Evolutionary conservation across 495 filamentous ascomycete genomes (phyloP).

Genomic region (Chaetomium fimeti): DNA sequence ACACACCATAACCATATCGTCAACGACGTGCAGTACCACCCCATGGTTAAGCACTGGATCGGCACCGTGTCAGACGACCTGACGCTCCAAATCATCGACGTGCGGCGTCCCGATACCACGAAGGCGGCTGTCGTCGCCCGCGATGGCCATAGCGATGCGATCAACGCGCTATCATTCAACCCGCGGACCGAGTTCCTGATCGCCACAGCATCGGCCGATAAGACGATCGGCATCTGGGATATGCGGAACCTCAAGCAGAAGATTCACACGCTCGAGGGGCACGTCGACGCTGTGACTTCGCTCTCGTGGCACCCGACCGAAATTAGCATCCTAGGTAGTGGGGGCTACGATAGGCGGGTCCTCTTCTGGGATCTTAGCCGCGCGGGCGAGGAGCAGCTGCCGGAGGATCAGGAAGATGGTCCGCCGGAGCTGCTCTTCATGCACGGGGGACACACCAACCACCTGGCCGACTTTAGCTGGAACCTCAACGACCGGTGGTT

Average conservation of each 20-base stretch:
- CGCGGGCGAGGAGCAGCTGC: conserved; percentile 89
- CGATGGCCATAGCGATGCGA: conserved; percentile 76
- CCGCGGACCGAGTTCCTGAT: conserved; percentile 80
- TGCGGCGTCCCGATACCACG: conserved; percentile 61
- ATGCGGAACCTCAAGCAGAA: conserved; percentile 82
- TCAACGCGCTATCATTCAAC: conserved; percentile 94
- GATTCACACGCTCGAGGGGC: conserved; percentile 80
- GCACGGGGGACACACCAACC: conserved; percentile 98
- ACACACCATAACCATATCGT: conserved; percentile 88
- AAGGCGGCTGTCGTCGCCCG: conserved; percentile 65
- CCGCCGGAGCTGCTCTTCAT: conserved; percentile 97
- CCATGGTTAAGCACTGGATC: conserved; percentile 73
- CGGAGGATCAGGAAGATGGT: conserved; percentile 95
- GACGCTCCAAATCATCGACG: conserved; percentile 87
- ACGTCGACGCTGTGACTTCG: conserved; percentile 84
- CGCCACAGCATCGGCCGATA: conserved; percentile 91
- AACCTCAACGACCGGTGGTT: conserved; percentile 96
- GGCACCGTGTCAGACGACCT: conserved; percentile 95
- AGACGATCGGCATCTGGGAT: conserved; percentile 94
- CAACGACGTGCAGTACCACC: conserved; percentile 95
- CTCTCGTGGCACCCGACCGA: conserved; percentile 93
- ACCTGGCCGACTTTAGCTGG: conserved; percentile 95
- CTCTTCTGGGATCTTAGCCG: conserved; percentile 94
- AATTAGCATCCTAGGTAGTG: conserved; percentile 80
- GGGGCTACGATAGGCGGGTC: conserved; percentile 86